Evolutionary conservation across 2,329 filamentous ascomycete genomes (phyloP), one percentile per base, ranked within the genome.

Genomic region (Verticillium nubilum): DNA sequence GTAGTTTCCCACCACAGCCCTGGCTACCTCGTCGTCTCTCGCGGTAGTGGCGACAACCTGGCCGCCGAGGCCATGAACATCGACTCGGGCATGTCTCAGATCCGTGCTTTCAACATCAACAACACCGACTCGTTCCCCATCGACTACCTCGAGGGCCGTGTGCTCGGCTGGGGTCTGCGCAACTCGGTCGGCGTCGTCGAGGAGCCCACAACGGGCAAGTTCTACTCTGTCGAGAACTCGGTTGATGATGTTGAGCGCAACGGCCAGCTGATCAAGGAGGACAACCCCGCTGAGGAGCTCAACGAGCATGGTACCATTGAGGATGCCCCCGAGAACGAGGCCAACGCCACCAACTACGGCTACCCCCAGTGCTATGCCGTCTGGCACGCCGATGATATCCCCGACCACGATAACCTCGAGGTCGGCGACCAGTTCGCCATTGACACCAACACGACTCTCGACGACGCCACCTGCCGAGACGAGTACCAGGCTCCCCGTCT

Each of bases 281-380:
- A 89, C 66, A 92, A 92, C 67, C 89, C 89, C 0, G 89, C 80
- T 17, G 89, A 92, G 68, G 87, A 92, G 72, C 73, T 92, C 70
- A 91, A 92, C 71, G 90, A 84, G 69, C 84, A 89, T 61, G 88
- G 89, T 3, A 81, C 79, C 60, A 74, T 90, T 54, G 70, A 72
- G 61, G 67, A 70, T 15, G 65, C 71, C 10, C 52, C 67, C 73
- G 15, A 72, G 52, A 74, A 76, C 17, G 64, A 74, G 28, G 61
- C 67, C 28, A 68, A 65, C 7, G 64, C 62, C 4, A 65, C 80
- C 58, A 70, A 64, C 58, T 64, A 61, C 56, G 15, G 62, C n/a
- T 62, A 64, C 58, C 62, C 62, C 5, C 59, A 59, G 57, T 90
- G 87, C 72, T 87, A 84, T 64, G 77, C 86, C 2, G 80, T 85